Conservation (phyloP, 1,139 yeast genomes). For the Blastobotrys elegans region DNA sequence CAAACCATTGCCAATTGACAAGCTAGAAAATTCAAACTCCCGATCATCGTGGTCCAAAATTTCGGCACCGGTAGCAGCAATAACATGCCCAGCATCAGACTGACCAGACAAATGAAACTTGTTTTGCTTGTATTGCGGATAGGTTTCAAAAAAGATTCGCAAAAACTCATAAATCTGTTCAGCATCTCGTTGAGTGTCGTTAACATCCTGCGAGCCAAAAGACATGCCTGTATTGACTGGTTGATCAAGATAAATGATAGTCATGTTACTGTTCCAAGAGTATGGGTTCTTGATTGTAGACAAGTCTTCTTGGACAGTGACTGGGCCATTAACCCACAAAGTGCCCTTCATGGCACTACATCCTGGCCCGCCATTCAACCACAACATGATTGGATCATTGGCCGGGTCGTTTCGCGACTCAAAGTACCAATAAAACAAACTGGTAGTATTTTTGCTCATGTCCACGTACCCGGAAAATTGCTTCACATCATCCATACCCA, state of each 20-base stretch:
- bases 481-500: constrained; percentile 31
- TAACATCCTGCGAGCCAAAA: constrained; percentile 5
- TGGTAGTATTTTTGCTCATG: constrained; percentile 66
- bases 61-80: constrained; percentile 87
- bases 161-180: constrained; percentile 89
- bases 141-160: constrained; percentile 82
- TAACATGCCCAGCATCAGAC: constrained; percentile 95
- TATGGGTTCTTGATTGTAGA: constrained; percentile 47
- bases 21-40: constrained; percentile 56
- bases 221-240: constrained; percentile 63
- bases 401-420: constrained; percentile 63
- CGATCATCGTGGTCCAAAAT: constrained; percentile 79
- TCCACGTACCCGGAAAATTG: constrained; percentile 67
- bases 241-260: constrained; percentile 65
- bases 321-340: constrained; percentile 64
- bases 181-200: constrained; percentile 64
- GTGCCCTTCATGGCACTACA: constrained; percentile 65
- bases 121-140: constrained; percentile 69
- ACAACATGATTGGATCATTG: constrained; percentile 56
- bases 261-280: constrained; percentile 67
- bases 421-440: constrained; percentile 72
- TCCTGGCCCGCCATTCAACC: constrained; percentile 75
- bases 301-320: constrained; percentile 45
- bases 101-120: constrained; percentile 96
- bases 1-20: constrained; percentile 91